phyloP scores from a whole-genome alignment of 352 stramenopile species.

The Phytophthora fragariae region DNA sequence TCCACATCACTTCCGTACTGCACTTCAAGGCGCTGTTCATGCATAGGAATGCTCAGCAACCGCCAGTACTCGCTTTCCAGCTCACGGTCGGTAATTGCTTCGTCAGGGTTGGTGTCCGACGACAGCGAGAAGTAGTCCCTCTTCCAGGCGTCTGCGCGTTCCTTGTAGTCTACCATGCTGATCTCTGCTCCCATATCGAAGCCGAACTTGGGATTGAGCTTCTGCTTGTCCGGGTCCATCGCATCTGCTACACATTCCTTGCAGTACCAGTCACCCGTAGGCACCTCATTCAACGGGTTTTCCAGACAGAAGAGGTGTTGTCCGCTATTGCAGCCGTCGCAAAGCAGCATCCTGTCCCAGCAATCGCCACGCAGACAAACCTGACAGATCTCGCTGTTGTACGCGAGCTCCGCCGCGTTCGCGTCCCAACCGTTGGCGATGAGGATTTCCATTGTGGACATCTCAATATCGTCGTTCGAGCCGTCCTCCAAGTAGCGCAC shows the following conservation, averaged over 20 bases:
- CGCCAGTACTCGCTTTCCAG: slow-evolving; percentile 92
- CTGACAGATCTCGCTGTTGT: slow-evolving; percentile 86
- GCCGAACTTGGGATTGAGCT: slow-evolving; percentile 74
- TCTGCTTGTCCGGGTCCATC: slow-evolving; percentile 43
- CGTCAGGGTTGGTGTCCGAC: slow-evolving; percentile 43
- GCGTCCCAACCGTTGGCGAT: slow-evolving; percentile 84
- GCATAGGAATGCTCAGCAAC: slow-evolving; percentile 76
- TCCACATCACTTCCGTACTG: slow-evolving; percentile 95
- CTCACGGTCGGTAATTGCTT: slow-evolving; percentile 63
- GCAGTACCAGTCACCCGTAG: slow-evolving; percentile 85
- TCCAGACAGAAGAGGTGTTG: slow-evolving; percentile 87
- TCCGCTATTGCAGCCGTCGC: slow-evolving; percentile 82
- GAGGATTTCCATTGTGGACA: slow-evolving; percentile 78
- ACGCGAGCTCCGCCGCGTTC: slow-evolving; percentile 71
- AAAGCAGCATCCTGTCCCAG: slow-evolving; percentile 82
- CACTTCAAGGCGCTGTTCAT: slow-evolving; percentile 86
- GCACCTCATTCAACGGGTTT: slow-evolving; percentile 60
- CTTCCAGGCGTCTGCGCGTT: slow-evolving; percentile 87
- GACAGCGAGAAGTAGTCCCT: slow-evolving; percentile 70
- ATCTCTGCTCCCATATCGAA: slow-evolving; percentile 88
- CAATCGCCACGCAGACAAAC: slow-evolving; percentile 86
- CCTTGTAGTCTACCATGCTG: slow-evolving; percentile 82
- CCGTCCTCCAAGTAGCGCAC: slow-evolving; percentile 74
- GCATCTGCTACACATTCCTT: slow-evolving; percentile 71
- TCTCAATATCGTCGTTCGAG: slow-evolving; percentile 62